A percentile compares a stretch with the other conserved stretches of the same genome.
Evolutionary conservation across 805 yeast genomes (phyloP).

Genomic region (Candida piceae): DNA sequence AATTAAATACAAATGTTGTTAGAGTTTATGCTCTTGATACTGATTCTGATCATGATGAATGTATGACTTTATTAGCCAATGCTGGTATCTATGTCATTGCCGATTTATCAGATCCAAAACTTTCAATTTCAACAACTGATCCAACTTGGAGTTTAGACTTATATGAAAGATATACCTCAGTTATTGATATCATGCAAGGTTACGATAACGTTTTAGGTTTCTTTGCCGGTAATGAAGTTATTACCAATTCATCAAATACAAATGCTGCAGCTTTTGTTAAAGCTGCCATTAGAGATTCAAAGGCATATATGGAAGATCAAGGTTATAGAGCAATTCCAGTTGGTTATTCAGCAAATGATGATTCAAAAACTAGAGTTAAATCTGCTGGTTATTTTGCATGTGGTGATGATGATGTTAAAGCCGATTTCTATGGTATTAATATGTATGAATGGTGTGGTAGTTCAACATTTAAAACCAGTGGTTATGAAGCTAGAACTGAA

Average conservation of each 20-base stretch:
- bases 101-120: constrained; percentile 65
- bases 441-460: constrained; percentile 88
- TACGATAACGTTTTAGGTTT: constrained; percentile 75
- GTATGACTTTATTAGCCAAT: constrained; percentile 61
- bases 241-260: constrained; percentile 61
- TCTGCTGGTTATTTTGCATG: constrained; percentile 75
- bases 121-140: constrained; percentile 53
- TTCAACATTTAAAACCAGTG: constrained; percentile 54
- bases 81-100: constrained; percentile 82
- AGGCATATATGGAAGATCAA: constrained; percentile 54
- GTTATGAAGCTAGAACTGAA: constrained; percentile 59
- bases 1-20: constrained; percentile 60
- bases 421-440: constrained; percentile 84
- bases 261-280: constrained; percentile 77
- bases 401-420: constrained; percentile 58
- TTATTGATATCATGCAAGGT: constrained; percentile 62
- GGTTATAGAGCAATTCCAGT: constrained; percentile 70
- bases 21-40: constrained; percentile 73
- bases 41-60: constrained; percentile 57
- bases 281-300: constrained; percentile 78
- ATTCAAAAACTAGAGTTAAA: constrained; percentile 55
- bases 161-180: constrained; percentile 61
- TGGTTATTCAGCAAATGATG: constrained; percentile 82
- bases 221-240: constrained; percentile 84
- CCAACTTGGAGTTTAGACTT: constrained; percentile 64